Percentiles rank a stretch among this genome's conserved stretches.
Conservation (phyloP, 1,139 yeast species). For the Nakaseomyces sp. region DNA sequence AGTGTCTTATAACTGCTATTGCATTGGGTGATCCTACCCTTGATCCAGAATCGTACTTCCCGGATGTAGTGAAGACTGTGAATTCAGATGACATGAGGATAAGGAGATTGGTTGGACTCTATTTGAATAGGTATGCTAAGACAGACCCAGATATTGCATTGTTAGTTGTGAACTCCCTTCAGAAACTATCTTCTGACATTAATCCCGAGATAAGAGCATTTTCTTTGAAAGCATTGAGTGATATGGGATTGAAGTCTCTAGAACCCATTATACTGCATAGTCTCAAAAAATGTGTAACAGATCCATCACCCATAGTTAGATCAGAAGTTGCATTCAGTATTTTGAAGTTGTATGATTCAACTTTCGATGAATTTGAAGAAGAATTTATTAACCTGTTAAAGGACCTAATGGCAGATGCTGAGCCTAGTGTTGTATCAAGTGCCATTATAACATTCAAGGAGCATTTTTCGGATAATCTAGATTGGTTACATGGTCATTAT, state of each 20-base stretch:
- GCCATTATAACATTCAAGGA: conserved; percentile 53
- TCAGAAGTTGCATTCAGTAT: conserved; percentile 73
- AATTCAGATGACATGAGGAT: conserved; percentile 63
- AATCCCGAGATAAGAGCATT: conserved; percentile 60
- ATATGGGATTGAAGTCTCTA: conserved; percentile 70
- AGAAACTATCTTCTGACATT: conserved; percentile 66
- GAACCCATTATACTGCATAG: conserved; percentile 71
- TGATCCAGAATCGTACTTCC: conserved; percentile 40
- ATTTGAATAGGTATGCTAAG: conserved; percentile 71
- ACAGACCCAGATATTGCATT: conserved; percentile 81
- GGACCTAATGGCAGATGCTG: conserved; percentile 53
- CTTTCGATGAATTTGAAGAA: conserved; percentile 32
- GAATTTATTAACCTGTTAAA: conserved; percentile 45
- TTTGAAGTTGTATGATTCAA: conserved; percentile 44
- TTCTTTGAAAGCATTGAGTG: conserved; percentile 72
- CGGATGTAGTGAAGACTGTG: conserved; percentile 83
- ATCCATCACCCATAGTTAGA: conserved; percentile 71
- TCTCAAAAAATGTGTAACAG: conserved; percentile 58
- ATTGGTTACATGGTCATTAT: conserved; percentile 62
- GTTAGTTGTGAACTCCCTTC: conserved; percentile 83
- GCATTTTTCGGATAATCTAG: conserved; percentile 49
- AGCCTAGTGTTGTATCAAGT: conserved; percentile 58
- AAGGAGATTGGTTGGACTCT: conserved; percentile 69
- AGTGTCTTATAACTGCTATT: conserved; percentile 58
- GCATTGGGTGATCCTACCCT: conserved; percentile 54